Evolutionary conservation across 2,329 filamentous ascomycete genomes (phyloP), one percentile per base, ranked within the genome.

Genomic region (Aspergillus felis): DNA sequence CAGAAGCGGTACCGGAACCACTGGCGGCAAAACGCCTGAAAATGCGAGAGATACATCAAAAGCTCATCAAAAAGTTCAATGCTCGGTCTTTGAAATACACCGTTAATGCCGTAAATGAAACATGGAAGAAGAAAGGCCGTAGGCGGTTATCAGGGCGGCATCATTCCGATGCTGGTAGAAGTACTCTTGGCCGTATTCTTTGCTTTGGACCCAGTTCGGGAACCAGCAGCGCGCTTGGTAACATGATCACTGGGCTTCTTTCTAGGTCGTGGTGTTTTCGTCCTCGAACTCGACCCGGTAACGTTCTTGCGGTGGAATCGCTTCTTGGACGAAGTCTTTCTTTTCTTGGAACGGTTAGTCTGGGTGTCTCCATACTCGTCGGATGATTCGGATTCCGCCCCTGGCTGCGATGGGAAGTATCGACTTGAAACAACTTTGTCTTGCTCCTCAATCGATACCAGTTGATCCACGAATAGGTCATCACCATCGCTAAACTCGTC

Each of bases 401-500:
- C 64, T 35, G 59, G 61, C 27, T 69, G 60, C 4, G 63, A 62
- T 32, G 68, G 61, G 51, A 75, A 75, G 53, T 71, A 75, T 50
- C 69, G 66, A 56, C 73, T 75, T 17, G 71, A 68, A 52, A 74
- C 57, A n/a, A 57, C 53, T 9, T 54, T 60, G 41, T 67, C 57
- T 41, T 61, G 62, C 46, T 68, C 66, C 20, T 66, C 55, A 48
- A 65, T 65, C n/a, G 71, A 59, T 5, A 52, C 57, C 17, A 65
- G 61, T 42, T 69, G 63, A 44, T 71, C 67, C 22, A 64, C 61
- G 27, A 74, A 70, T 25, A 72, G 60, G 50, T 72, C 66, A 4
- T 61, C 71, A 28, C 69, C 68, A 56, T 70, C 70, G 60, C 64
- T 69, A 56, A 71, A 72, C 29, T 79, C 76, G 35, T 78, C 74